A percentile compares a stretch with the other conserved stretches of the same genome.
These are phyloP conservation scores for Lichtheimia ornata DNA, from an alignment of 371 early-diverging fungal species.

Conservation along the genomic window DNA sequence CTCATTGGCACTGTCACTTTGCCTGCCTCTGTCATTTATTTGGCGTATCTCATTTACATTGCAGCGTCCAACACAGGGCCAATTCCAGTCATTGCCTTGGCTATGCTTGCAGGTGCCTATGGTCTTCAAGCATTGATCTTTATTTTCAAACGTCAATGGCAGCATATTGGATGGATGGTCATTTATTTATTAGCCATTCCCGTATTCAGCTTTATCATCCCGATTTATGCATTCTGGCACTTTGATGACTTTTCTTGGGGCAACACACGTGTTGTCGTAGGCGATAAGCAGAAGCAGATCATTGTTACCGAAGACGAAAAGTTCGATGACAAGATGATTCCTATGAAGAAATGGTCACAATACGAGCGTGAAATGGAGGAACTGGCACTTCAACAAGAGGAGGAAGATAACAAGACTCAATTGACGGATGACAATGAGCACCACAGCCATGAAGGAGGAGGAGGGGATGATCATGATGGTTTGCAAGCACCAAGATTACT, in stretches of 20 bases:
- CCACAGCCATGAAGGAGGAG: constrained; percentile 1
- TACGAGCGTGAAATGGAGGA: constrained; percentile 71
- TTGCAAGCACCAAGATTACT: constrained; percentile 13
- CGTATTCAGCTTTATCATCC: constrained; percentile 96
- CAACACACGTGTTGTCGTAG: constrained; percentile 88
- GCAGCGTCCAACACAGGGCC: constrained; percentile 58
- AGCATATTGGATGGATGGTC: constrained; percentile 95
- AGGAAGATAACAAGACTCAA: constrained; percentile 49
- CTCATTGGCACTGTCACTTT: constrained; percentile 95
- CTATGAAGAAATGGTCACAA: constrained; percentile 67
- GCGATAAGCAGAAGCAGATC: constrained; percentile 56
- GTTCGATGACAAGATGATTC: constrained; percentile 62
- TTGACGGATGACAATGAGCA: constrained; percentile 14
- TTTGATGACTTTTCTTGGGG: constrained; percentile 99
- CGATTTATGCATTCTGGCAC: constrained; percentile 97
- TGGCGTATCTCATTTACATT: constrained; percentile 50
- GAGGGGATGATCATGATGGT: constrained; percentile 1
- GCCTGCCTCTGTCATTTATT: constrained; percentile 87
- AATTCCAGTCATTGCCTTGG: constrained; percentile 68
- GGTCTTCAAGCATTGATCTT: constrained; percentile 93
- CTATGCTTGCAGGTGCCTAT: constrained; percentile 76
- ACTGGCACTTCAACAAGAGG: background rate
- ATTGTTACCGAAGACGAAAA: constrained; percentile 53
- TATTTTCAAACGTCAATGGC: constrained; percentile 81
- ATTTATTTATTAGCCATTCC: constrained; percentile 92